A percentile compares a stretch with the other conserved stretches of the same genome.
Evolutionary conservation across 345 rosid genomes (phyloP).

Genomic region (Salix viminalis): DNA sequence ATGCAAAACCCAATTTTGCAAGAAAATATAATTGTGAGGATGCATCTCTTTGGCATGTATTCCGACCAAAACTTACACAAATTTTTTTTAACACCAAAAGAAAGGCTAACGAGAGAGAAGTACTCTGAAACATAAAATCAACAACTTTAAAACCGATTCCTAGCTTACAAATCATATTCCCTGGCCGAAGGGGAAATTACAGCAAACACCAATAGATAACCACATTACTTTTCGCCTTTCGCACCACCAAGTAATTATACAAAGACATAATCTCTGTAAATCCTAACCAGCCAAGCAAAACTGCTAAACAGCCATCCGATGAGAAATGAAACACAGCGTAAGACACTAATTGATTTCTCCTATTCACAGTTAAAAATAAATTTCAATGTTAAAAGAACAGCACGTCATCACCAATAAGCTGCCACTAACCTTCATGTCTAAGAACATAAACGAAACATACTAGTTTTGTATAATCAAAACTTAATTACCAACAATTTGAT

Average conservation of each 20-base stretch:
- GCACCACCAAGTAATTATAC: background rate
- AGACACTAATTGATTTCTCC: background rate
- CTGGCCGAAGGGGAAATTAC: background rate
- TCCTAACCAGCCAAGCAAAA: background rate
- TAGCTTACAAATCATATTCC: background rate
- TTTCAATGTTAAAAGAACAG: background rate
- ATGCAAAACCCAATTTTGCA: background rate
- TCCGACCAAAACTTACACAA: background rate
- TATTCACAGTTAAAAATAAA: background rate
- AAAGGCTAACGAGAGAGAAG: background rate
- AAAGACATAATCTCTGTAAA: no score
- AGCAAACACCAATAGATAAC: background rate
- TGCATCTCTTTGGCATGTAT: background rate
- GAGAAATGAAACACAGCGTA: background rate
- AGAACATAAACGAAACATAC: background rate
- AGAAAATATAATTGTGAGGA: background rate
- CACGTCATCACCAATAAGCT: background rate
- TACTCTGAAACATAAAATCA: background rate
- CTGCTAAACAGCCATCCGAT: background rate
- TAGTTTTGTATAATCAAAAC: background rate
- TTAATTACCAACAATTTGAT: background rate
- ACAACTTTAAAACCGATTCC: background rate
- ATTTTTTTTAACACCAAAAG: background rate
- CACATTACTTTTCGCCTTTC: background rate
- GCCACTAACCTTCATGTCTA: background rate